Base-by-base conservation (phyloP, 1,139 yeast genomes). In the Hyphopichia pseudoburtonii region DNA sequence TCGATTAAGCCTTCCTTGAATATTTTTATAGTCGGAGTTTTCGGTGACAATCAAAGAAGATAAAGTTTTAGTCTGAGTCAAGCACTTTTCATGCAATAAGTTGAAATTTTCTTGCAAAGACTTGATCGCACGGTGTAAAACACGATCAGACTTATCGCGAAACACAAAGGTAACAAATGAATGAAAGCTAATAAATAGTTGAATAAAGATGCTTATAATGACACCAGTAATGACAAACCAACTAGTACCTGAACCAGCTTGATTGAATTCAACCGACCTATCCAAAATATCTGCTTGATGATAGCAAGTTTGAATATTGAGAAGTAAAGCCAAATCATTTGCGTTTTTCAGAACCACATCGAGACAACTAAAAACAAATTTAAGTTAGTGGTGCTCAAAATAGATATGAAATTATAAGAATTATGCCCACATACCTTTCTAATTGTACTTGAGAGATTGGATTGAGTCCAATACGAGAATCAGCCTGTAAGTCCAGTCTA, bases 241-340 rank as follows among this genome's bases (percentile, higher is more conserved):
- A 25, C 37, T 35, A 11, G 44, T 22, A 4, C 38, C 41, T 5
- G 35, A 23, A 9, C 31, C 21, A 6, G 36, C 10, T 9, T 24
- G 22, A 23, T 32, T 41, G 34, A 38, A 35, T 23, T 40, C 36
- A 32, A 34, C 38, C 5, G 42, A 32, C 14, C 46, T 40, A 25
- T 50, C 47, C 10, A 45, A 25, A 11, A 50, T 32, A 40, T 51
- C 51, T 3, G 57, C 53, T 26, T 53, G 54, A 38, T 55, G 51
- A 34, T 46, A 52, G 37, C 65, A 60, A 14, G 47, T 42, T 38
- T 56, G 64, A 27, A 56, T 47, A 30, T 44, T 50, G 25, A 60
- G 40, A 16, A 59, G 38, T 8, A 57, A 28, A 15, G 51, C 44
- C 3, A 57, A 36, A 35, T 60, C 64, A 34, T 42, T 56, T 8